These are phyloP conservation scores for Metarhizium robertsii DNA, from an alignment of 2,329 filamentous ascomycete genomes.

Conservation along the genomic window DNA sequence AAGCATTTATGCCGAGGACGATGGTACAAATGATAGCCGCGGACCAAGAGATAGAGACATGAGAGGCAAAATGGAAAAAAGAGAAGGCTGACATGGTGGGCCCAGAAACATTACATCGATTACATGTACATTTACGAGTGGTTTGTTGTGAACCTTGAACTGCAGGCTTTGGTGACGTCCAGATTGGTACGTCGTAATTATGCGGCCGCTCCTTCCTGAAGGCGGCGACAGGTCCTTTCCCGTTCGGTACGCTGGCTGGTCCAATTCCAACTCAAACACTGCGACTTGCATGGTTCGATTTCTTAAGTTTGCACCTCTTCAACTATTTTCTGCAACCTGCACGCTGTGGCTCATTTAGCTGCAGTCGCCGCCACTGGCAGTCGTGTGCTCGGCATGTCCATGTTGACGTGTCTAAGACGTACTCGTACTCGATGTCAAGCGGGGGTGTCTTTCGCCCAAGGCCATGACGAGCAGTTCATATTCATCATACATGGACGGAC, in stretches of 20 bases:
- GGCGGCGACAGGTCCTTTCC: background rate
- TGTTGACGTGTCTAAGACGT: conserved; percentile 6
- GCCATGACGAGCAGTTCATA: background rate
- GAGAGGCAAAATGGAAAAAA: background rate
- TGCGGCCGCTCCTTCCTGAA: background rate
- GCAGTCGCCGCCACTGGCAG: conserved; percentile 1
- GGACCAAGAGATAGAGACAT: background rate
- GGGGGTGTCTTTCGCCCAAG: background rate
- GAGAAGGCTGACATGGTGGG: background rate
- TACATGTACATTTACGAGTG: too few species aligned
- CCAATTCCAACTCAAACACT: background rate
- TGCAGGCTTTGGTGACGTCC: too few species aligned
- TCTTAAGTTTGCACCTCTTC: background rate
- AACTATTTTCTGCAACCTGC: conserved; percentile 3
- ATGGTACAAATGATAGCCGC: background rate
- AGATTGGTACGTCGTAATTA: background rate
- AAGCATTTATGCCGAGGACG: background rate
- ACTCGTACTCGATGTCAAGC: background rate
- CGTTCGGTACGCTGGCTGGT: background rate
- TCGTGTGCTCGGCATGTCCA: background rate
- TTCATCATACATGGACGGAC: background rate
- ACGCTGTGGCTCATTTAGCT: background rate
- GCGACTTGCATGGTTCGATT: background rate
- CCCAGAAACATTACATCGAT: background rate
- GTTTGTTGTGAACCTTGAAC: too few species aligned